Evolutionary conservation across 2,329 filamentous ascomycete species (phyloP), one percentile per base, ranked within the genome.

Genomic region (Aspergillus sp.): DNA sequence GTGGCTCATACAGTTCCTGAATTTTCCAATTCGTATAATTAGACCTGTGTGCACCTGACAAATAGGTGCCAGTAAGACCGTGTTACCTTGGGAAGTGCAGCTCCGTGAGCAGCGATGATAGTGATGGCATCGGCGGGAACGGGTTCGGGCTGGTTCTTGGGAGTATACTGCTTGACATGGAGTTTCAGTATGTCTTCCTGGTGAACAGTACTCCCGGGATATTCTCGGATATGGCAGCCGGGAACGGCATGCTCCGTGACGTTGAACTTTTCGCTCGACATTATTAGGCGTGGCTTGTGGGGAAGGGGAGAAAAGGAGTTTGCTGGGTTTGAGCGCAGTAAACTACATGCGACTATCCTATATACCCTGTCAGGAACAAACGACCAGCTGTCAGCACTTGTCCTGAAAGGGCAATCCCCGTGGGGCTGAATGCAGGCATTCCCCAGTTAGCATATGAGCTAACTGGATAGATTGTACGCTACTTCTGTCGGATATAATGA

Each of bases 1-100:
- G 57, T 5, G 63, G 63, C 59, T 65, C 61, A 41, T 65, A 65
- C 5, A 64, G 17, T 39, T 64, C 60, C 60, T 60, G 7, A 8
- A 28, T 28, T 28, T 28, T 7, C 25, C 25, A 28, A 28, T 28
- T 8, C 2, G 25, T 28, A 8, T 28, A 8, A 28, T 28, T 28
- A 28, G 25, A 28, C 7, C 7, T 28, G 25, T 28, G 25, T 28
- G 25, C 25, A 8, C 25, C 25, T 28, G 25, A 28, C 25, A 28
- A 28, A 28, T 0, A 28, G 25, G 12, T 45, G 13, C 25, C 25
- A 54, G 9, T 28, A 15, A 15, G 9, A 17, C 12, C 17, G 15
- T 13, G 17, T 17, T 4, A 43, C 62, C 52, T 64, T 63, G 23
- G 60, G 50, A n/a, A 64, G 38, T 17, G 25, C 51, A 30, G 30